Conservation (phyloP, 2,329 filamentous ascomycete species). For the Cadophora sp. region DNA sequence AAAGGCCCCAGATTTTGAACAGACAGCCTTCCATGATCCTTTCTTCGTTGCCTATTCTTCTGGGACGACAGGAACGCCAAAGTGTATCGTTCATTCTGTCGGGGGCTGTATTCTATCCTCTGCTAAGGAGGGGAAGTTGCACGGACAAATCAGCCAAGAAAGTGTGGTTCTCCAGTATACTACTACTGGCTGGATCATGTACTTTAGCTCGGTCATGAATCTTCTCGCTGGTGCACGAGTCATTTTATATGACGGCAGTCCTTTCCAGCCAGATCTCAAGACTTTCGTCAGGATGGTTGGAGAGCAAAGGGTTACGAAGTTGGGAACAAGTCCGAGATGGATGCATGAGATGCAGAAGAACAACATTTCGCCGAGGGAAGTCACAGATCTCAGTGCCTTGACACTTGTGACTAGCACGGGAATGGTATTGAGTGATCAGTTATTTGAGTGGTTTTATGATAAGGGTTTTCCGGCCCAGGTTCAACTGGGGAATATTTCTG, state of each 20-base stretch:
- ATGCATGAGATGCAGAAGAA: slow-evolving; percentile 74
- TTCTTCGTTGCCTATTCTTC: slow-evolving; percentile 80
- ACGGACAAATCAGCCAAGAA: slow-evolving; percentile 53
- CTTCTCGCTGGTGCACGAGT: slow-evolving; percentile 66
- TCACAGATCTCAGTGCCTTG: slow-evolving; percentile 63
- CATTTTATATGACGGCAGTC: slow-evolving; percentile 84
- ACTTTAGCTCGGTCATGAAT: slow-evolving; percentile 65
- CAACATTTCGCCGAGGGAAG: slow-evolving; percentile 66
- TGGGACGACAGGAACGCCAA: slow-evolving; percentile 83
- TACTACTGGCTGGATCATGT: slow-evolving; percentile 89
- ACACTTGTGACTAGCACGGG: slow-evolving; percentile 73
- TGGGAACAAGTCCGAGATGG: slow-evolving; percentile 80
- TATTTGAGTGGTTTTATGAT: slow-evolving; percentile 81
- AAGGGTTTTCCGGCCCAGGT: slow-evolving; percentile 68
- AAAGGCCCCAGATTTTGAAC: slow-evolving; percentile 35
- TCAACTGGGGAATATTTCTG: slow-evolving; percentile 77
- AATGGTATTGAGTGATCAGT: slow-evolving; percentile 79
- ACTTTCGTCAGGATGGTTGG: slow-evolving; percentile 68
- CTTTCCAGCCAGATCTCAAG: slow-evolving; percentile 72
- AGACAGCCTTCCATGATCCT: slow-evolving; percentile 62
- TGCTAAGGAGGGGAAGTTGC: slow-evolving; percentile 66
- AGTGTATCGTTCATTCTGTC: slow-evolving; percentile 82
- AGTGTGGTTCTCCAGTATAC: slow-evolving; percentile 63
- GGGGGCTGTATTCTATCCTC: slow-evolving; percentile 67
- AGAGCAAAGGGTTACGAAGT: slow-evolving; percentile 70